A percentile compares a stretch with the other conserved stretches of the same genome.
These are phyloP conservation scores for Paxillus involutus DNA, from an alignment of 768 basidiomycete species.

Conservation along the genomic window DNA sequence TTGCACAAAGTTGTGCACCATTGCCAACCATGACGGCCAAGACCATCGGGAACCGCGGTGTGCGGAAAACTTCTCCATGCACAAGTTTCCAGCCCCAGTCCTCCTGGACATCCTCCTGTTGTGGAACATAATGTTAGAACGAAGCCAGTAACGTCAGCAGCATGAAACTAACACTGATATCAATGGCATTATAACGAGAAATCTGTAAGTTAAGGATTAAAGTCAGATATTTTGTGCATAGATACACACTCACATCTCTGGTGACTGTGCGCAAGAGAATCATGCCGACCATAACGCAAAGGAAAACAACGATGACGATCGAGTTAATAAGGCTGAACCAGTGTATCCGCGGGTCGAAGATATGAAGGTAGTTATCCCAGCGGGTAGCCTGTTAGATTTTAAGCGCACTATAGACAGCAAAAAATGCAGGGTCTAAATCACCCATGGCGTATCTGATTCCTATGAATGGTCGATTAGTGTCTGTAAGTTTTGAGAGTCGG, in stretches of 20 bases:
- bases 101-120: constrained; percentile 91
- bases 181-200: constrained; percentile 88
- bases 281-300: constrained; percentile 92
- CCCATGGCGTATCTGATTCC: constrained; percentile 88
- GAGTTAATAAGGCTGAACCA: constrained; percentile 97
- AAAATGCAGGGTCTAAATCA: constrained; percentile 22
- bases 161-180: constrained; percentile 66
- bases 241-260: constrained; percentile 63
- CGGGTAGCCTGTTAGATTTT: constrained; percentile 69
- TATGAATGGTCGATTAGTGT: constrained; percentile 28
- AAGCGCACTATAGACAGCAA: neutral
- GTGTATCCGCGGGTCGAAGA: constrained; percentile 92
- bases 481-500: neutral
- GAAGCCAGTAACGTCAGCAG: neutral
- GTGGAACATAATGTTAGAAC: neutral
- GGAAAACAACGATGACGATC: constrained; percentile 85
- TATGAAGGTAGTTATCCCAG: constrained; percentile 96
- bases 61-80: constrained; percentile 93
- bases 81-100: constrained; percentile 99
- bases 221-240: neutral
- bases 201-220: constrained; percentile 8
- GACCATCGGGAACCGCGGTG: constrained; percentile 73
- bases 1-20: constrained; percentile 53
- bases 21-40: constrained; percentile 90
- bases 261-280: constrained; percentile 83